Percentiles rank a stretch among this genome's conserved stretches.
Evolutionary conservation across 2,329 filamentous ascomycete genomes (phyloP).

Genomic region (Xylaria sp.): DNA sequence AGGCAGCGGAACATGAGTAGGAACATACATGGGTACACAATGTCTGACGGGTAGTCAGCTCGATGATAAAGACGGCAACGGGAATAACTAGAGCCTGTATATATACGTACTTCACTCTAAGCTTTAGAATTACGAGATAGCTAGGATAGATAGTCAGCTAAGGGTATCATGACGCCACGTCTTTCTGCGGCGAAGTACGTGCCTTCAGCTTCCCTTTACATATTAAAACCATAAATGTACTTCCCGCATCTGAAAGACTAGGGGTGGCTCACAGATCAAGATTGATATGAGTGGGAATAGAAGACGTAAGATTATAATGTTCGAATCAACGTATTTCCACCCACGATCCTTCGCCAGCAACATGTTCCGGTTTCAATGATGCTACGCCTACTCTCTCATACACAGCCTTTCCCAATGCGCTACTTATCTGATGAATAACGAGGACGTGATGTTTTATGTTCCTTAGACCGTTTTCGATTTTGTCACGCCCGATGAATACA

Average conservation of each 20-base stretch:
- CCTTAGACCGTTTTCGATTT: background rate
- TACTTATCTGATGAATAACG: constrained; percentile 9
- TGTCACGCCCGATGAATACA: constrained; percentile 23
- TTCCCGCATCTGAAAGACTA: too few relatives aligned
- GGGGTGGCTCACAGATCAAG: too few relatives aligned
- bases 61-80: background rate
- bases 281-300: too few relatives aligned
- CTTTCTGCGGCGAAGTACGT: background rate
- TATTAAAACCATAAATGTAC: too few relatives aligned
- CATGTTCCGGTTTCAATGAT: constrained; percentile 20
- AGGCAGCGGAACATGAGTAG: background rate
- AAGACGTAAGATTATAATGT: too few relatives aligned
- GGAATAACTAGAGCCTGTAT: background rate
- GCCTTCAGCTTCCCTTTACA: too few relatives aligned
- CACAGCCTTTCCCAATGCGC: background rate
- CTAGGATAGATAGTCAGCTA: background rate
- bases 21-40: background rate
- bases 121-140: background rate
- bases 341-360: constrained; percentile 7
- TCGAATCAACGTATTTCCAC: background rate
- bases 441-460: constrained; percentile 16
- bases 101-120: background rate
- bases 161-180: background rate
- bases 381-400: constrained; percentile 34
- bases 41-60: background rate